Conservation (phyloP, 768 basidiomycete species). For the Saitozyma sp. region DNA sequence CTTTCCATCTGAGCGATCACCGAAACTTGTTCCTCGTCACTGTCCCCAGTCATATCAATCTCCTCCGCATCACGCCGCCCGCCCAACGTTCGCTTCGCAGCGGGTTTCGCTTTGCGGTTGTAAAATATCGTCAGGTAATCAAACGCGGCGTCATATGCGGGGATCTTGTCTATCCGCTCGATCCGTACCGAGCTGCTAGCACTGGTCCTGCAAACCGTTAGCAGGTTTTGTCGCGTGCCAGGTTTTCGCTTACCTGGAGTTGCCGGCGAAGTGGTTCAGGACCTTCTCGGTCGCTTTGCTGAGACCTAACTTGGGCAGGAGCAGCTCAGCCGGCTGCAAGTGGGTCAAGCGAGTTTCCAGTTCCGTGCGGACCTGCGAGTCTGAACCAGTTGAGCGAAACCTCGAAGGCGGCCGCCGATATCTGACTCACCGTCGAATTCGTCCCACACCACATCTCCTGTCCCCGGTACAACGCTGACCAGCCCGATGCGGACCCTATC, state of each 20-base stretch:
- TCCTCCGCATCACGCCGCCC: slow-evolving; percentile 3
- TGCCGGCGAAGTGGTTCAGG: slow-evolving; percentile 63
- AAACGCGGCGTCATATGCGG: slow-evolving; percentile 72
- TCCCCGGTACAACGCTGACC: slow-evolving; percentile 77
- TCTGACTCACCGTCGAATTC: slow-evolving; percentile 68
- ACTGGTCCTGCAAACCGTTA: slow-evolving; percentile 19
- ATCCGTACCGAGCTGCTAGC: slow-evolving; percentile 55
- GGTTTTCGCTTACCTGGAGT: slow-evolving; percentile 56
- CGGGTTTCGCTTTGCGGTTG: slow-evolving; percentile 8
- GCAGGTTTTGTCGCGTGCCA: neutral
- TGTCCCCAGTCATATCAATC: slow-evolving; percentile 18
- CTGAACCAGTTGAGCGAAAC: slow-evolving; percentile 53
- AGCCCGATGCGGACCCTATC: slow-evolving; percentile 65
- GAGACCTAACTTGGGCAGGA: slow-evolving; percentile 64
- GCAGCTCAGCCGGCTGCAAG: slow-evolving; percentile 75
- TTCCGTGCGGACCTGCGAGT: slow-evolving; percentile 80
- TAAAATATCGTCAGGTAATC: slow-evolving; percentile 49
- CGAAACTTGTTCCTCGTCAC: slow-evolving; percentile 21
- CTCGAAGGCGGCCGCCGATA: neutral
- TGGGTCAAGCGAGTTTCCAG: slow-evolving; percentile 87
- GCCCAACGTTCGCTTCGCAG: slow-evolving; percentile 5
- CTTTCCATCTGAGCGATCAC: slow-evolving; percentile 2
- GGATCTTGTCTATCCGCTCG: slow-evolving; percentile 62
- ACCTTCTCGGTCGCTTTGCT: slow-evolving; percentile 74
- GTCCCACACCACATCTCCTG: slow-evolving; percentile 92